Evolutionary conservation across 1,284 basidiomycete genomes (phyloP), one percentile per base, ranked within the genome.

Genomic region (Cronartium quercuum): DNA sequence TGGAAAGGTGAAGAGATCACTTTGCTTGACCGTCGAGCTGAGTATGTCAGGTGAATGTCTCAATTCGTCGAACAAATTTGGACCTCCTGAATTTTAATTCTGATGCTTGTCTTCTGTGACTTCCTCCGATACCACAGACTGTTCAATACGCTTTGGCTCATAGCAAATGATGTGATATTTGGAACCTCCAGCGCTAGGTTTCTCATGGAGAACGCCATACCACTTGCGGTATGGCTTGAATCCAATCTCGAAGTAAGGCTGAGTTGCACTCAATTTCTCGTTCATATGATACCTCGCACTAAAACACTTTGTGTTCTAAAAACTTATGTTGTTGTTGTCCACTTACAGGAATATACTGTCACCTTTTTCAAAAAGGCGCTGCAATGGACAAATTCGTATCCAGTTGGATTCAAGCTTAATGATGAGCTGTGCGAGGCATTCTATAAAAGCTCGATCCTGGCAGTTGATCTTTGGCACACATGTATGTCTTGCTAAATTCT

Each of bases 371-470:
- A 85, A 61, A 83, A 83, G 21, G 84, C 86, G 0, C 84, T 96
- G 0, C 78, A 85, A 1, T 98, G 94, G 94, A 85, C 98, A 3
- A 90, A 95, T 80, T 88, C 90, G 75, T 98, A 96, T 94, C 95
- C 95, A 0, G 92, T 90, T 0, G 95, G 96, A 0, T 83, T 98
- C 58, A 98, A 98, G 83, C 88, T 98, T 76, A 98, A 98, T 81
- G 92, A 92, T 0, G 92, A 97, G 78, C 86, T 98, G 18, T 77
- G 78, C 24, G 66, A 78, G 12, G 91, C 92, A 78, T 91, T 93
- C 78, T 88, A 89, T 41, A 86, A 88, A 75, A 85, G 87, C 0
- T 89, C 94, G 73, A 84, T 88, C 0, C 85, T 86, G 34, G 77
- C 89, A 4, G 86, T 91, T 6, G 83, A 84, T 2, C 79, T 85